Conservation (phyloP, 306 rosid species). For the Glycine latifolia region DNA sequence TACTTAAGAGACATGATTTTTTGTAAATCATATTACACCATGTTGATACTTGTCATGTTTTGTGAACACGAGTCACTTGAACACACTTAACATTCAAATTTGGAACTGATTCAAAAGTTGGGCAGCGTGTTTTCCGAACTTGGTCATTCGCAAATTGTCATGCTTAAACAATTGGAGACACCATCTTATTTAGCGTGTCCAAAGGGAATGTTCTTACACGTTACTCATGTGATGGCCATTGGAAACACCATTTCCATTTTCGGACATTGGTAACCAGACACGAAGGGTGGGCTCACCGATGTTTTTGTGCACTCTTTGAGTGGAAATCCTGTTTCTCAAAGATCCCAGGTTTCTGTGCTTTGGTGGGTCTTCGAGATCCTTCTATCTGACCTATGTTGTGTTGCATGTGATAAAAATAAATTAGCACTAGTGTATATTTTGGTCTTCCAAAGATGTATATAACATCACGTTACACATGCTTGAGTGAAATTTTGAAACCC, state of each 20-base stretch:
- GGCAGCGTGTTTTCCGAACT: neutral
- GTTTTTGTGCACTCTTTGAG: neutral
- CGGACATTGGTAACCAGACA: neutral
- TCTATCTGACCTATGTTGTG: neutral
- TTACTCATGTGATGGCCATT: constrained; percentile 8
- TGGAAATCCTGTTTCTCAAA: constrained; percentile 19
- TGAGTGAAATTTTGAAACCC: neutral
- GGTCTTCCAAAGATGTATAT: neutral
- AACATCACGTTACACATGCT: neutral
- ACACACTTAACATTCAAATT: neutral
- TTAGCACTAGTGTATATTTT: neutral
- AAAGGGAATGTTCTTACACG: constrained; percentile 11
- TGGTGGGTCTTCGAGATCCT: constrained; percentile 23
- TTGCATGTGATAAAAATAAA: no score
- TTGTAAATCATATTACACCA: no score
- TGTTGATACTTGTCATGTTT: neutral
- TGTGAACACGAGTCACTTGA: constrained; percentile 7
- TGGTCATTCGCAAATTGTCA: neutral
- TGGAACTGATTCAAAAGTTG: neutral
- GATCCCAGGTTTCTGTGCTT: neutral
- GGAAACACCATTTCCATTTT: constrained; percentile 8
- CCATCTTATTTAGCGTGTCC: neutral
- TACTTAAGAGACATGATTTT: no score
- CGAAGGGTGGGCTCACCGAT: neutral
- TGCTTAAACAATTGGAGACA: constrained; percentile 1